Conservation (phyloP, 306 rosid genomes). For the Medicago arabica region DNA sequence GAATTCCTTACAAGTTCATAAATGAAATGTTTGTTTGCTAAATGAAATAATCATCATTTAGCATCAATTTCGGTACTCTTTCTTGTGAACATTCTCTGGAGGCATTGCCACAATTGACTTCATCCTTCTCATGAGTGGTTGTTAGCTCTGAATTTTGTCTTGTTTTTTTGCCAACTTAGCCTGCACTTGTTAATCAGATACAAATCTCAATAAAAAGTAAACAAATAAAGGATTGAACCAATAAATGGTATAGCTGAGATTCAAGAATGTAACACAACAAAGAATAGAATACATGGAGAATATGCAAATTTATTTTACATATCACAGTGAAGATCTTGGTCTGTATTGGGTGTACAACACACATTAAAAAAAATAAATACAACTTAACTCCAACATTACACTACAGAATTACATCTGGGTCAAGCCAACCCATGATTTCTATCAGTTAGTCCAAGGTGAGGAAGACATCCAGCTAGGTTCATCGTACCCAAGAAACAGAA, state of each 20-base stretch:
- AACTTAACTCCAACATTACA: conserved; percentile 28
- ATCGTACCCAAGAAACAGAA: conserved; percentile 83
- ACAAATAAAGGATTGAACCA: conserved; percentile 20
- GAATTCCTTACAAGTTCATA: neutral
- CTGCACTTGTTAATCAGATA: neutral
- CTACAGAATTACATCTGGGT: conserved; percentile 37
- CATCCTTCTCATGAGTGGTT: neutral
- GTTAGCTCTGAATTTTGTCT: neutral
- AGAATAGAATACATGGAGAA: conserved; percentile 27
- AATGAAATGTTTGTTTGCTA: neutral
- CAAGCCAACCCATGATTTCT: conserved; percentile 36
- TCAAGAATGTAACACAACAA: conserved; percentile 10
- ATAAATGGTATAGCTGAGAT: neutral
- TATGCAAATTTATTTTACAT: conserved; percentile 12
- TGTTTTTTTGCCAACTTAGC: conserved; percentile 18
- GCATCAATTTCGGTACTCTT: neutral
- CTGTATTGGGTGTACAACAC: conserved; percentile 26
- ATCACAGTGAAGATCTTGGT: conserved; percentile 21
- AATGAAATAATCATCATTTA: neutral
- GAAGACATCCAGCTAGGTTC: conserved; percentile 39
- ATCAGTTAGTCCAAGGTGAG: conserved; percentile 41
- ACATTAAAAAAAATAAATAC: conserved; percentile 8
- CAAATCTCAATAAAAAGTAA: conserved; percentile 8
- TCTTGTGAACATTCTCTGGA: neutral
- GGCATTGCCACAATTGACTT: neutral